Evolutionary conservation across 179 eudicot genomes (phyloP), one percentile per base, ranked within the genome.

Genomic region (Beta lomatogona): DNA sequence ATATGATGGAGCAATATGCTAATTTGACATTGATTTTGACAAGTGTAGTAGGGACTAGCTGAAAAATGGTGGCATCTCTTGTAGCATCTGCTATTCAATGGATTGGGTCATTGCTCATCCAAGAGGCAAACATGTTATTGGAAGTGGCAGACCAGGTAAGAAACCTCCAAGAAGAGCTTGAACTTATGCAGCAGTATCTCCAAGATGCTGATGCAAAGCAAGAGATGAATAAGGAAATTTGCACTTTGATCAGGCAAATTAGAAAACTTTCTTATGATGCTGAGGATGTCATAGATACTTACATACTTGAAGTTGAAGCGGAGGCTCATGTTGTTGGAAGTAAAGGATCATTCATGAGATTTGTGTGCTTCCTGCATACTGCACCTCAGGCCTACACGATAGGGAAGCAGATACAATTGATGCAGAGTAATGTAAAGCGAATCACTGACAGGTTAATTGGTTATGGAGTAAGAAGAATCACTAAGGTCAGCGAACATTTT

Each of bases 201-300:
- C 80, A 75, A 50, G 82, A 79, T 75, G 86, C 80, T 41, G 86
- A 83, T 59, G 46, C 72, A 15, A 83, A 60, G 48, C 79, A 70
- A 36, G 59, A 69, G 14, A 61, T 53, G 28, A 21, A 36, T 36
- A 36, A 75, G 36, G 73, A 73, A 50, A 50, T 79, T 53, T 19
- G 84, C 22, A 11, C 60, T 65, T 65, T 83, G 53, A 71, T 59
- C 53, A 16, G 53, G 22, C 76, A 79, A 53, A 66, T 83, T 5
- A 80, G 78, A 21, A 77, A 76, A 59, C 86, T 84, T 63, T 81
- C 83, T 1, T 84, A 71, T 48, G 81, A 80, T 44, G 81, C 86
- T 28, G 86, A 84, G 58, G 86, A 84, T 73, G 75, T 77, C 25
- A 80, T 84, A 12, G 86, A 80, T 21, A 71, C 60, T 65, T 84